Conservation (phyloP, 2,329 filamentous ascomycete species). For the Neonectria hederae region DNA sequence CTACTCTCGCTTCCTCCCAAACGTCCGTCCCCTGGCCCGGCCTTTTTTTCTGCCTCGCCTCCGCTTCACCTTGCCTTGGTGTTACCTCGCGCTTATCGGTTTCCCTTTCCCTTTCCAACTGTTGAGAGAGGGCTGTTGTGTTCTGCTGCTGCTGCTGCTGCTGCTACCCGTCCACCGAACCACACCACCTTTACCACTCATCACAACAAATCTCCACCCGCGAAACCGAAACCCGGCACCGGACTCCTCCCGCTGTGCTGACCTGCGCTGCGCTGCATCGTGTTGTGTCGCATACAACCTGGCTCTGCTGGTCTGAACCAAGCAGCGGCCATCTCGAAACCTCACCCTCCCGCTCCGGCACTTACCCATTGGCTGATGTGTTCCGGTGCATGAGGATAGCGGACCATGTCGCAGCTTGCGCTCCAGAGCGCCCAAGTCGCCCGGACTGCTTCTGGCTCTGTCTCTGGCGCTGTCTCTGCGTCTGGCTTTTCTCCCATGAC, state of each 20-base stretch:
- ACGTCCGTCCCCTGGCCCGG: constrained; percentile 16
- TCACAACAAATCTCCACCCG: constrained; percentile 23
- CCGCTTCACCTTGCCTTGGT: constrained; percentile 15
- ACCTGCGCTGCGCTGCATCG: constrained; percentile 28
- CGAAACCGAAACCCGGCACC: constrained; percentile 26
- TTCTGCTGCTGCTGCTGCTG: too few species aligned
- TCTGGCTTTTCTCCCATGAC: constrained; percentile 10
- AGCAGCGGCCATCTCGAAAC: constrained; percentile 49
- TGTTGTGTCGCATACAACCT: constrained; percentile 40
- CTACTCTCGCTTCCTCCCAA: constrained; percentile 10
- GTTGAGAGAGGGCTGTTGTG: constrained; percentile 1
- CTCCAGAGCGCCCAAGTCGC: constrained; percentile 55
- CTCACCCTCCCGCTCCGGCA: constrained; percentile 33
- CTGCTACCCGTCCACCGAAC: constrained; percentile 2
- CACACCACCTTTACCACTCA: constrained; percentile 21
- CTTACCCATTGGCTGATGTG: constrained; percentile 42
- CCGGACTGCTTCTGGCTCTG: constrained; percentile 23
- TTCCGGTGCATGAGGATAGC: constrained; percentile 47
- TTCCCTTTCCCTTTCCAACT: not conserved
- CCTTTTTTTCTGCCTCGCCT: constrained; percentile 15
- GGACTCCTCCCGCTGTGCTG: constrained; percentile 18
- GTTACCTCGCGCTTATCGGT: not conserved
- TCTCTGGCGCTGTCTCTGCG: constrained; percentile 3
- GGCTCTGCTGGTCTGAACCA: constrained; percentile 38
- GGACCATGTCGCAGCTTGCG: constrained; percentile 64